Base-by-base conservation (phyloP, 805 yeast species). In the Saccharomycopsis fermentans region DNA sequence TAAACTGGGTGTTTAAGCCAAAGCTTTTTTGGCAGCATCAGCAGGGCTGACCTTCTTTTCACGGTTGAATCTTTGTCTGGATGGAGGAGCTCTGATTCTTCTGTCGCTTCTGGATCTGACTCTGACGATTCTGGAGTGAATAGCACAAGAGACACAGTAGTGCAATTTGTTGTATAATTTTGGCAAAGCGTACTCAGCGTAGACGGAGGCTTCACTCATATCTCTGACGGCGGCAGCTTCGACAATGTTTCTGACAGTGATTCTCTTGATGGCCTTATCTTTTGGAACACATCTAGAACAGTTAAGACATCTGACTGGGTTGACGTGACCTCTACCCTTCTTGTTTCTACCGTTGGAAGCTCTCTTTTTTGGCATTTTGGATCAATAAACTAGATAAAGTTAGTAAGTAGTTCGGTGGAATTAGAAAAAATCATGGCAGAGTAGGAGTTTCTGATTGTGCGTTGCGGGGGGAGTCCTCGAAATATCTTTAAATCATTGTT, bases 331-430 rank as follows among this genome's bases (percentile, higher is more conserved):
- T 90, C 99, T 94, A 78, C 98, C 98, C 84, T 90, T 91, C 95
- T 94, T 94, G 95, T 94, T 94, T 86, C 99, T 92, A 86, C 99
- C 99, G 97, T 91, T 90, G 94, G 97, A 90, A 80, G 98, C 90
- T 91, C 99, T 92, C 98, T 94, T 94, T 90, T 94, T 94, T 81
- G 99, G 98, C 99, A 94, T 94, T 36, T 57, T 53, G 59, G 40
- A 51, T 50, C 50, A 43, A 43, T 19, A 12, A 19, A 43, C 16
- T 43, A 43, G 26, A 21, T 24, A 16, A 19, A 16, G 53, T 29
- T 50, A 53, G 55, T 35, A 53, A 3, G 34, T 29, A 8, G 8
- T 6, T n/a, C 43, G 39, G 19, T 29, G 16, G 24, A 6, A 17
- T n/a, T 8, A 14, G 14, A 37, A 37, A 16, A 37, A 17, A 36